A percentile compares a stretch with the other conserved stretches of the same genome.
Evolutionary conservation across 2,329 filamentous ascomycete genomes (phyloP).

Genomic region (Aspergillus hortae): DNA sequence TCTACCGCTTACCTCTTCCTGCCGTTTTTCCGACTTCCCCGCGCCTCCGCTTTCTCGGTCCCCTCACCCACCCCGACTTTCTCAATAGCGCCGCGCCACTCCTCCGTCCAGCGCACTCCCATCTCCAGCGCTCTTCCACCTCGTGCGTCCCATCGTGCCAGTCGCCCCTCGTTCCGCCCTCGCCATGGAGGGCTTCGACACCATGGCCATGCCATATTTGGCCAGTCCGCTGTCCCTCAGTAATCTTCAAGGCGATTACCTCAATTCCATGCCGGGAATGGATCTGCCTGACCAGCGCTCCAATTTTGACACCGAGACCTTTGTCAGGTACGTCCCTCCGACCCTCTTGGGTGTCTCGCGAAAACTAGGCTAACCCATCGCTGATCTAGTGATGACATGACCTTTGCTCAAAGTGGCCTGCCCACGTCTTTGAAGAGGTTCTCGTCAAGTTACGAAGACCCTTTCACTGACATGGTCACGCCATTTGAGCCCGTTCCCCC

Average conservation of each 20-base stretch:
- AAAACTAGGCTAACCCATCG: background rate
- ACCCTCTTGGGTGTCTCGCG: background rate
- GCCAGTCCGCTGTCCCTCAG: slow-evolving; percentile 55
- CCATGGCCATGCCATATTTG: slow-evolving; percentile 61
- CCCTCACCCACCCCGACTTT: background rate
- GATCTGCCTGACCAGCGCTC: slow-evolving; percentile 58
- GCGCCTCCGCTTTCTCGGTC: background rate
- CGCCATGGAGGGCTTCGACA: slow-evolving; percentile 57
- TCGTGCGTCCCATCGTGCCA: background rate
- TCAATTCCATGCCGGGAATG: slow-evolving; percentile 49
- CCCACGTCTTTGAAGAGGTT: slow-evolving; percentile 47
- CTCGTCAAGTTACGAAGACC: slow-evolving; percentile 45
- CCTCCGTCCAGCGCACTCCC: background rate
- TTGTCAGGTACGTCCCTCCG: slow-evolving; percentile 51
- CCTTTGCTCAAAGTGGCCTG: slow-evolving; percentile 44
- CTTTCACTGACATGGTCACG: slow-evolving; percentile 50
- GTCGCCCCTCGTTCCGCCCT: slow-evolving; percentile 7
- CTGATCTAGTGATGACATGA: slow-evolving; percentile 47
- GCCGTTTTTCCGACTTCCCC: background rate
- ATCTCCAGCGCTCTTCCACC: background rate
- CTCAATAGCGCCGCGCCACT: background rate
- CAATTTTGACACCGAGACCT: slow-evolving; percentile 58
- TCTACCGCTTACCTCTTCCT: background rate
- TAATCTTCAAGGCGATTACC: slow-evolving; percentile 49
- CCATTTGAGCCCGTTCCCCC: slow-evolving; percentile 41